These are phyloP conservation scores for Boletus rubroflammeus DNA, from an alignment of 768 basidiomycete species.

Conservation along the genomic window DNA sequence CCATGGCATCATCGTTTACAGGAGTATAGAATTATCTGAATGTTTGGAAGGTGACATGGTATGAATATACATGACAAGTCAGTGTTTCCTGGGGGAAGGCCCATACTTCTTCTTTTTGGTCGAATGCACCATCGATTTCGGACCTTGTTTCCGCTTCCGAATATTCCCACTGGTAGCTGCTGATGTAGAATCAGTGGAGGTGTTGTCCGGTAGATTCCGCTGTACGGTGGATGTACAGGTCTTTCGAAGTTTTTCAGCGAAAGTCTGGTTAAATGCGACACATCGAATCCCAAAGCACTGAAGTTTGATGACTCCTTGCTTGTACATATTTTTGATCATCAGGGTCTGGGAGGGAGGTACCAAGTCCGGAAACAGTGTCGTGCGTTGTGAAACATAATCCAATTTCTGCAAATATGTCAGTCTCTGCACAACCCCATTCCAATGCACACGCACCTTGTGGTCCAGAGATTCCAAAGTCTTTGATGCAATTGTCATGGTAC, in stretches of 20 bases:
- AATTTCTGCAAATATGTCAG: conserved; percentile 17
- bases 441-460: conserved; percentile 3
- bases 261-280: conserved; percentile 14
- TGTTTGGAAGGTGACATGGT: not conserved
- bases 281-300: conserved; percentile 26
- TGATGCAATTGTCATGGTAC: conserved; percentile 12
- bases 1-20: not conserved
- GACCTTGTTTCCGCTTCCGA: conserved; percentile 16
- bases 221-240: not conserved
- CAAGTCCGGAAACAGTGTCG: conserved; percentile 21
- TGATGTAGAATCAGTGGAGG: not conserved
- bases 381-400: conserved; percentile 10
- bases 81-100: conserved; percentile 8
- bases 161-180: not conserved
- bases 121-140: not conserved
- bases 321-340: conserved; percentile 30
- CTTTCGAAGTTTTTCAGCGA: conserved; percentile 14
- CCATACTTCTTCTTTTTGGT: conserved; percentile 8
- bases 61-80: not conserved
- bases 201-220: not conserved
- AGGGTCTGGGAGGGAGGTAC: conserved; percentile 21
- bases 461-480: conserved; percentile 10
- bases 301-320: conserved; percentile 26
- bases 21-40: not conserved
- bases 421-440: not conserved